Evolutionary conservation across 371 early-diverging fungal genomes (phyloP), one percentile per base, ranked within the genome.

Genomic region (Haplosporangium sp.): DNA sequence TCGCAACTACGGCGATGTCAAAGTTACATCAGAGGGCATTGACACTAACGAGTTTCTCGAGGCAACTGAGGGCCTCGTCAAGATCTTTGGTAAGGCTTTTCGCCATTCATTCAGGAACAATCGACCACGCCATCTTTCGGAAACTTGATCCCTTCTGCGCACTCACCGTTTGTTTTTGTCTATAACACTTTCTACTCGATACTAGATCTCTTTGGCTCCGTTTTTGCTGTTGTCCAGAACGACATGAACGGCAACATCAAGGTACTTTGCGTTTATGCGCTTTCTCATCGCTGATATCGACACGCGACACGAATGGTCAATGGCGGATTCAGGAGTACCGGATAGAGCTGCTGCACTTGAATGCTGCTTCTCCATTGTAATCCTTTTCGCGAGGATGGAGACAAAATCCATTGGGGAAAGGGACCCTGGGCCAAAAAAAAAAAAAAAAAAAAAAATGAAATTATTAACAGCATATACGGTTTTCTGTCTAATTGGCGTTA

Each of bases 221-320:
- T 96, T 1, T 97, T 98, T 76, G 61, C 80, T 29, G 88, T 92
- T 12, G 95, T 98, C 62, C 94, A 95, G 82, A 85, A 83, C 37
- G 98, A 97, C 75, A 94, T 98, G 87, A 88, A 83, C 55, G 96
- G 95, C 69, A 97, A 97, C 85, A 86, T 96, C 67, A 83, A 84
- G 73, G 96, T 96, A 86, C 64, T 58, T 29, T 53, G 10, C 9
- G 10, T 43, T 41, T 50, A 16, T 20, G 50, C 50, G 18, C 18
- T 29, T 29, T 29, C 29, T 29, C 29, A 4, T 29, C 29, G 2
- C 29, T 29, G 29, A 29, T 29, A 29, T 29, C n/a, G 6, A 45
- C 14, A 62, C 74, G 14, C 63, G 40, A 38, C n/a, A 38, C 23
- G 9, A 55, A 29, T 2, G 0, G n/a, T 37, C 43, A 18, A 55